Evolutionary conservation across 2,329 filamentous ascomycete genomes (phyloP), one percentile per base, ranked within the genome.

Genomic region (Hortaea werneckii): DNA sequence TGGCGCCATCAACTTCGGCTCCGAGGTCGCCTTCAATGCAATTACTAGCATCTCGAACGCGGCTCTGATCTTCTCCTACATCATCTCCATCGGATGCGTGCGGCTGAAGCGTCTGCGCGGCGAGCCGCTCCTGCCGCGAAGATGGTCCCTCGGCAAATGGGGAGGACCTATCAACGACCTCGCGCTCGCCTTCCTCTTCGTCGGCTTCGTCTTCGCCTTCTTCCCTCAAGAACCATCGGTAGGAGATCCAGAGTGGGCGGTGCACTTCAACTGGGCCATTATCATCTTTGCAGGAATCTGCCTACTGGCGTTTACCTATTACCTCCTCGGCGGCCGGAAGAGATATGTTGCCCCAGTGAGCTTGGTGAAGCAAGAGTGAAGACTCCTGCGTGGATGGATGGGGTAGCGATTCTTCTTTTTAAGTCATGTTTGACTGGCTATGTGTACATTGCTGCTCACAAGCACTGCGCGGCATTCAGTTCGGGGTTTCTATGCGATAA

Each of bases 1-100:
- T 11, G 58, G 59, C n/a, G 62, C 61, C 41, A 68, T 69, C 62
- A 69, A 69, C 49, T 63, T 70, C 46, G 66, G 67, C 46, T 66
- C 62, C 7, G 54, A 57, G n/a, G 54, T 62, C 6, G 65, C 67
- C 4, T 64, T 70, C 54, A 65, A 66, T 50, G 63, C 62, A 34
- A 65, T 71, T 48, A 55, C 66, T 32, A 67, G 65, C 5, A 62
- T 74, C 1, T 61, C 62, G 6, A 62, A 61, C 41, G 60, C 58
- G 12, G 60, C 60, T 1, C 54, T 63, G 12, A 47, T 60, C 27
- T 58, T 63, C 55, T 58, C 57, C 34, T 63, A 62, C 49, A 58
- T 63, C 50, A 49, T 63, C 42, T 60, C 55, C 9, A 54, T 63
- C 27, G 58, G 58, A 44, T 63, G 59, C 38, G 45, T 65, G 11